These are phyloP conservation scores for Zasmidium angulare DNA, from an alignment of 2,329 filamentous ascomycete genomes.

Conservation along the genomic window DNA sequence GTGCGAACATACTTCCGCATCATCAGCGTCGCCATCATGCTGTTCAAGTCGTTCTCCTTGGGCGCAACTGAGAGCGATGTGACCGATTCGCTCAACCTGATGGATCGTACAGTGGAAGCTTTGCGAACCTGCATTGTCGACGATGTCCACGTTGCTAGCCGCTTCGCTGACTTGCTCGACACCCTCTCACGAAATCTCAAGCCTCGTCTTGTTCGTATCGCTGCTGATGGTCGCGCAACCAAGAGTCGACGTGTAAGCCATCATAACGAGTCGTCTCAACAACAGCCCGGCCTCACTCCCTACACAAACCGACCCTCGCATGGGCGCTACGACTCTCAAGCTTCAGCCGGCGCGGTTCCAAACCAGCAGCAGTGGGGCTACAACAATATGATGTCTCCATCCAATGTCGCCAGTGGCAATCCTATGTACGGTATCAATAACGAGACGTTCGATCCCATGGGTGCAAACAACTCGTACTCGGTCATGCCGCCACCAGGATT, in stretches of 20 bases:
- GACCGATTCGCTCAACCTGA: slow-evolving; percentile 69
- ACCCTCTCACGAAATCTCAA: slow-evolving; percentile 72
- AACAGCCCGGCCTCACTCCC: slow-evolving; percentile 2
- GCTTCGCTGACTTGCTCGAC: slow-evolving; percentile 80
- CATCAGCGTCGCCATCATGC: slow-evolving; percentile 80
- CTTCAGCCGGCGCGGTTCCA: slow-evolving; percentile 14
- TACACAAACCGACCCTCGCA: slow-evolving; percentile 4
- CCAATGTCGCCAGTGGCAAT: slow-evolving; percentile 23
- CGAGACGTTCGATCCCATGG: slow-evolving; percentile 45
- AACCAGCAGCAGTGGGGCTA: slow-evolving; percentile 25
- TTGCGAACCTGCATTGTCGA: slow-evolving; percentile 78
- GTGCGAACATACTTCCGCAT: slow-evolving; percentile 85
- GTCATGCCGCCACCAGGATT: slow-evolving; percentile 52
- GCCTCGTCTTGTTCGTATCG: slow-evolving; percentile 65
- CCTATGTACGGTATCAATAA: slow-evolving; percentile 45
- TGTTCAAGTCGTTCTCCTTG: slow-evolving; percentile 80
- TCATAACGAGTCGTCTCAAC: slow-evolving; percentile 5
- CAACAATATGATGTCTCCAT: slow-evolving; percentile 17
- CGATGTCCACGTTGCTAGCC: slow-evolving; percentile 80
- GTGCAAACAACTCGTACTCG: slow-evolving; percentile 40
- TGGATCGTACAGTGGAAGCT: slow-evolving; percentile 72
- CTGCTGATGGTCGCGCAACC: slow-evolving; percentile 42
- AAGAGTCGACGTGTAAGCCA: slow-evolving; percentile 24
- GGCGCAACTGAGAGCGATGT: slow-evolving; percentile 78
- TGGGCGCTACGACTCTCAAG: slow-evolving; percentile 21